Conservation (phyloP, 345 rosid genomes). For the Nephelium lappaceum region DNA sequence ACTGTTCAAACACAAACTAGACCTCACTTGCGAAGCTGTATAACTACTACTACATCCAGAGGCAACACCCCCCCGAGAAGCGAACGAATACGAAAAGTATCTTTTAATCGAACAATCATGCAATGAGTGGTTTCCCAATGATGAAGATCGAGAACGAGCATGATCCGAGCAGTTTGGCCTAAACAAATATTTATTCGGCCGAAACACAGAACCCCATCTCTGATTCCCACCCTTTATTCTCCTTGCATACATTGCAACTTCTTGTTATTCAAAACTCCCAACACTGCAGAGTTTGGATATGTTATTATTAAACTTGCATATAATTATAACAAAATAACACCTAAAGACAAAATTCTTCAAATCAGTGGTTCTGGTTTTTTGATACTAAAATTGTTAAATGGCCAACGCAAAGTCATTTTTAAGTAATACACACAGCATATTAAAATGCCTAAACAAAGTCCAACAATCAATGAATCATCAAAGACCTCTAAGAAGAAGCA, state of each 20-base stretch:
- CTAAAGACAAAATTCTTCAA: not conserved
- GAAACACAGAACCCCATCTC: slow-evolving; percentile 60
- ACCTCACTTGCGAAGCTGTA: slow-evolving; percentile 24
- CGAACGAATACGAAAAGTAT: slow-evolving; percentile 34
- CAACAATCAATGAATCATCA: not conserved
- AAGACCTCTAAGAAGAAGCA: not conserved
- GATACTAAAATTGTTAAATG: no score
- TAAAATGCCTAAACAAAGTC: not conserved
- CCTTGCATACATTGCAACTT: slow-evolving; percentile 68
- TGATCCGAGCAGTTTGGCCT: slow-evolving; percentile 41
- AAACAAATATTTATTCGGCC: slow-evolving; percentile 45
- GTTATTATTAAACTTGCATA: not conserved
- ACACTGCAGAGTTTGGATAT: slow-evolving; percentile 22
- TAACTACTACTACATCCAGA: slow-evolving; percentile 27
- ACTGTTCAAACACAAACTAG: slow-evolving; percentile 29
- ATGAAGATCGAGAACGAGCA: slow-evolving; percentile 34
- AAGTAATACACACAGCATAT: no score
- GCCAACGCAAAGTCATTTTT: no score
- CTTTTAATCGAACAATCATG: slow-evolving; percentile 40
- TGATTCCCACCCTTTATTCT: slow-evolving; percentile 57
- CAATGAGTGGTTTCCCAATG: slow-evolving; percentile 26
- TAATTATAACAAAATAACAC: not conserved
- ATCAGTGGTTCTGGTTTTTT: no score
- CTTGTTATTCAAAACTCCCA: slow-evolving; percentile 24
- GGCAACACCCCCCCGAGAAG: slow-evolving; percentile 21